A percentile compares a stretch with the other conserved stretches of the same genome.
These are phyloP conservation scores for Macroventuria anomochaeta DNA, from an alignment of 2,329 filamentous ascomycete genomes.

Conservation along the genomic window DNA sequence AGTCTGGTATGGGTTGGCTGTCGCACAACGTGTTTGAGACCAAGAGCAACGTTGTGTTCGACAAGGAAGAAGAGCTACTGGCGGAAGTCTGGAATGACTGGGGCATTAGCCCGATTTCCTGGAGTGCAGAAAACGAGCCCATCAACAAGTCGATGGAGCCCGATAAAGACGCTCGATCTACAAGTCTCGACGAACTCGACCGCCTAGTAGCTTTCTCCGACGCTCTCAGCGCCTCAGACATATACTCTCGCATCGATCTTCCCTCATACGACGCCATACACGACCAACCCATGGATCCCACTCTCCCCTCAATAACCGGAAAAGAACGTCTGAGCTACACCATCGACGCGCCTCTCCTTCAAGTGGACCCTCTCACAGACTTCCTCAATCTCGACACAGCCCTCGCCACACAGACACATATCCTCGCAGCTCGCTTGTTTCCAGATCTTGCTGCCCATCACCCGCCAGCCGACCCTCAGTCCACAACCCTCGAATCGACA, in stretches of 20 bases:
- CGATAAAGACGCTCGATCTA: not conserved
- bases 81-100: slow-evolving; percentile 72
- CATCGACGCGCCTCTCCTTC: slow-evolving; percentile 60
- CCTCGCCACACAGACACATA: slow-evolving; percentile 39
- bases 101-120: slow-evolving; percentile 68
- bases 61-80: slow-evolving; percentile 67
- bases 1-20: slow-evolving; percentile 77
- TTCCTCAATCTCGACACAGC: slow-evolving; percentile 50
- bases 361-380: slow-evolving; percentile 57
- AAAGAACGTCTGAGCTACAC: slow-evolving; percentile 63
- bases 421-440: slow-evolving; percentile 27
- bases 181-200: slow-evolving; percentile 49
- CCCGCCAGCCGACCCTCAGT: not conserved
- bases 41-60: slow-evolving; percentile 47
- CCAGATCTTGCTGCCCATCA: not conserved
- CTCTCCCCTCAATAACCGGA: slow-evolving; percentile 63
- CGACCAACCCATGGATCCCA: slow-evolving; percentile 66
- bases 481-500: not conserved
- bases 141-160: slow-evolving; percentile 40
- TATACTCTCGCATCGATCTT: slow-evolving; percentile 61
- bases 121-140: slow-evolving; percentile 49
- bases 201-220: slow-evolving; percentile 62
- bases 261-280: slow-evolving; percentile 41
- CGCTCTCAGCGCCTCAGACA: slow-evolving; percentile 70
- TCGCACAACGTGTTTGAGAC: slow-evolving; percentile 64